Conservation (phyloP, 2,329 filamentous ascomycete genomes). For the Trichoderma cornu-damae region DNA sequence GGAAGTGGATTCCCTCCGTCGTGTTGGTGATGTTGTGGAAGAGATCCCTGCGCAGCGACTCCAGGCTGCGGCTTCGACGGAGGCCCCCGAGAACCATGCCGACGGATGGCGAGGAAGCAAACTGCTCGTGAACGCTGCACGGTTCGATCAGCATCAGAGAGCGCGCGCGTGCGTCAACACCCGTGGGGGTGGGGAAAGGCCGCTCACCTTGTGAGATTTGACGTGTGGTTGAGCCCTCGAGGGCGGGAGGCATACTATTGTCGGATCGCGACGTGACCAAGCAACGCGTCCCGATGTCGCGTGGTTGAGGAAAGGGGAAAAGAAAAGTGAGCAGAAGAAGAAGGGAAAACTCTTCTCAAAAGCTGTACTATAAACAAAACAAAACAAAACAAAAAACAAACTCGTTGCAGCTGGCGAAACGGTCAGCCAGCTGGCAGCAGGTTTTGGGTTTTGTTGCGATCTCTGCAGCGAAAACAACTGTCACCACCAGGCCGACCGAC, state of each 20-base stretch:
- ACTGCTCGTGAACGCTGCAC: background rate
- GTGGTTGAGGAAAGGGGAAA: too few relatives aligned
- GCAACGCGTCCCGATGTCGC: background rate
- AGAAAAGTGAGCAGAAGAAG: too few relatives aligned
- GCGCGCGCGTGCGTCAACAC: too few relatives aligned
- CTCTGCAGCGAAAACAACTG: background rate
- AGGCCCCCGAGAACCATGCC: background rate
- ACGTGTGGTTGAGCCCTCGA: background rate
- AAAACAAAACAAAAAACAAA: too few relatives aligned
- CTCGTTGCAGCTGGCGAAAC: background rate
- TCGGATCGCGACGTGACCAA: background rate
- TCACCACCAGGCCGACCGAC: background rate
- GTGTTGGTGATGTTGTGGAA: constrained; percentile 5
- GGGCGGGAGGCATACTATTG: background rate
- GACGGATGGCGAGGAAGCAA: background rate
- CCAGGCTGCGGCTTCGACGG: constrained; percentile 11
- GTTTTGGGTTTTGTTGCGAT: background rate
- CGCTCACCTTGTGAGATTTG: background rate
- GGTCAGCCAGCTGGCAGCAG: constrained; percentile 7
- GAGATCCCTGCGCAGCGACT: constrained; percentile 8
- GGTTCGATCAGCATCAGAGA: background rate
- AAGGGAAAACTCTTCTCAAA: background rate
- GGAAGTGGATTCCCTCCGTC: constrained; percentile 13
- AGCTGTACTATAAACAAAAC: background rate
- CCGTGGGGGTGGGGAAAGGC: background rate